Conservation (phyloP, 2,329 filamentous ascomycete genomes). For the Hymenoscyphus repandus region DNA sequence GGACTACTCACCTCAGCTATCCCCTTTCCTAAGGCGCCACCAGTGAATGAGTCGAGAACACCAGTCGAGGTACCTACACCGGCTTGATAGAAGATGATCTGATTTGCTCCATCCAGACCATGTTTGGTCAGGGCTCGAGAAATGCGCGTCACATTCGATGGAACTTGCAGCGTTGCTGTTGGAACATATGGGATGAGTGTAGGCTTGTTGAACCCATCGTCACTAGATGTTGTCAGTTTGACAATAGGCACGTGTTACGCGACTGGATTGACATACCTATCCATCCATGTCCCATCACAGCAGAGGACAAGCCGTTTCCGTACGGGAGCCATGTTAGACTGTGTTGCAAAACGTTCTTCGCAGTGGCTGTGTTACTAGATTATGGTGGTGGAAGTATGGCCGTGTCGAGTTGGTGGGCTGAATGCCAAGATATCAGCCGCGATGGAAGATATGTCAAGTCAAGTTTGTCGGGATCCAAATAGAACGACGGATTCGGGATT, state of each 20-base stretch:
- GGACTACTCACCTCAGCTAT: constrained; percentile 32
- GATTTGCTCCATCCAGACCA: constrained; percentile 44
- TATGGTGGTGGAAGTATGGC: too few relatives aligned
- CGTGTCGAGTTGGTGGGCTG: not conserved
- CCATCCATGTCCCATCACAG: constrained; percentile 31
- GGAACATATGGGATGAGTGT: constrained; percentile 48
- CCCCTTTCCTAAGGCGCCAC: constrained; percentile 50
- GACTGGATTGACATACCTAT: constrained; percentile 16
- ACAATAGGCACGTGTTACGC: too few relatives aligned
- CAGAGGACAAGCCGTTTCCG: constrained; percentile 28
- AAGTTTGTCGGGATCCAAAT: not conserved
- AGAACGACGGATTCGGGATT: too few relatives aligned
- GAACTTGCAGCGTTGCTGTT: constrained; percentile 52
- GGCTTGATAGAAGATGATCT: constrained; percentile 57
- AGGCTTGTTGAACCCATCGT: constrained; percentile 28
- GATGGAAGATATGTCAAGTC: not conserved
- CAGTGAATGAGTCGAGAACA: constrained; percentile 44
- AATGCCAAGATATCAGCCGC: not conserved
- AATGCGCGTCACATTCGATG: constrained; percentile 56
- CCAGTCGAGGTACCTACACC: constrained; percentile 52
- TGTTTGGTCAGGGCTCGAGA: constrained; percentile 49
- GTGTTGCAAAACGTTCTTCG: too few relatives aligned
- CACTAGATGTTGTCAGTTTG: constrained; percentile 13
- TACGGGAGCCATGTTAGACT: not conserved
- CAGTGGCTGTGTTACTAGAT: too few relatives aligned